Conservation (phyloP, 345 rosid genomes). For the Corchorus olitorius region DNA sequence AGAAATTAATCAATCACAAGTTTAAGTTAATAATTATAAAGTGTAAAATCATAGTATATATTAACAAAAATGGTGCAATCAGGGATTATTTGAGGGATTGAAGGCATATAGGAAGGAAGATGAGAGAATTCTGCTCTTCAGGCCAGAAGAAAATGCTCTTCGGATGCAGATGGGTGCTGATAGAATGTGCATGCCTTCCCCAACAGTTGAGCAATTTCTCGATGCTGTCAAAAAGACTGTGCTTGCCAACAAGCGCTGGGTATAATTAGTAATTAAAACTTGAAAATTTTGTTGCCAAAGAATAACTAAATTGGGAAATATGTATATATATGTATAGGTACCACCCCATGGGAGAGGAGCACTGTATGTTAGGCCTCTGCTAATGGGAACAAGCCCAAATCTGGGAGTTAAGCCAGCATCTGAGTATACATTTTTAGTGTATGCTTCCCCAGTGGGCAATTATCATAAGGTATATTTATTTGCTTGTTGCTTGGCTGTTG, state of each 20-base stretch:
- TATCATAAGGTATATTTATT: slow-evolving; percentile 38
- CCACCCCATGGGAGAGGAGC: slow-evolving; percentile 71
- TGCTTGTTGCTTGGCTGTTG: not conserved
- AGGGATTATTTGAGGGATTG: slow-evolving; percentile 53
- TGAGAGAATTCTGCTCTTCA: slow-evolving; percentile 47
- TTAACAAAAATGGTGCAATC: not conserved
- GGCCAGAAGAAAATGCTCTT: slow-evolving; percentile 55
- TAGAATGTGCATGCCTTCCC: slow-evolving; percentile 60
- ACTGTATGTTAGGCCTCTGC: slow-evolving; percentile 64
- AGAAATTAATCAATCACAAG: not conserved
- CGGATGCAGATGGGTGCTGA: slow-evolving; percentile 60
- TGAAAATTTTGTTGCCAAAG: not conserved
- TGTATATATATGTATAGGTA: slow-evolving; percentile 31
- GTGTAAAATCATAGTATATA: not conserved
- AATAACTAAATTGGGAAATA: not conserved
- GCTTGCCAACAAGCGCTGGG: slow-evolving; percentile 59
- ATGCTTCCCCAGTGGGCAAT: slow-evolving; percentile 55
- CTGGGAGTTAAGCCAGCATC: slow-evolving; percentile 58
- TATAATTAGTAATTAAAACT: not conserved
- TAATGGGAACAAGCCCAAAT: slow-evolving; percentile 52
- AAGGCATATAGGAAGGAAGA: slow-evolving; percentile 62
- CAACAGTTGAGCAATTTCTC: slow-evolving; percentile 49
- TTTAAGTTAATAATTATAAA: too few species aligned
- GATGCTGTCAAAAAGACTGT: slow-evolving; percentile 44
- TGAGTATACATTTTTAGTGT: slow-evolving; percentile 49